Evolutionary conservation across 129 eudicot genomes (phyloP), one percentile per base, ranked within the genome.

Genomic region (Pittosporum tobira): DNA sequence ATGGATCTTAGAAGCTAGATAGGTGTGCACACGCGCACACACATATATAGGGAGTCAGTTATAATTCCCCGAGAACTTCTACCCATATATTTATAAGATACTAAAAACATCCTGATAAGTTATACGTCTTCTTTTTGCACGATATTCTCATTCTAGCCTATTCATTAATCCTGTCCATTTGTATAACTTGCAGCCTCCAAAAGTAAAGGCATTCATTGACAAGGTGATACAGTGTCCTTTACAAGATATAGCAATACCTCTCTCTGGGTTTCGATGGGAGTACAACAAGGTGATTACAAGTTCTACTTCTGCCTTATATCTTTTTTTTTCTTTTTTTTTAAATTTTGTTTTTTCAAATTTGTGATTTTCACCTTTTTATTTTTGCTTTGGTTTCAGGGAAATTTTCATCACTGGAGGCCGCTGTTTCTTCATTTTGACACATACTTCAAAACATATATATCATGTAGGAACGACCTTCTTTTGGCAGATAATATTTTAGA

Each of bases 331-430:
- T n/a, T n/a, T n/a, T n/a, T n/a, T n/a, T n/a, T n/a, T n/a, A n/a
- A n/a, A n/a, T n/a, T n/a, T n/a, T n/a, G n/a, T 4, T 11, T 69
- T 31, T 26, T 54, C 27, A 12, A 15, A 14, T 54, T 51, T n/a
- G n/a, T 38, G 58, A 18, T 49, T 51, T 48, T n/a, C n/a, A n/a
- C 76, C n/a, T n/a, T n/a, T n/a, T 63, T 53, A 47, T 43, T 49
- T 51, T 30, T 36, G 30, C 40, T 56, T 59, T 53, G 38, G 21
- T 78, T 76, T 69, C 80, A 93, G 99, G 99, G 99, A 36, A 84
- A 93, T 73, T 87, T 93, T 77, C 91, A 93, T 78, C 96, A 93
- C 38, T 93, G 99, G 99, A 87, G 96, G 66, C 96, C 94, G 12
- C 68, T 93, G 73, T 87, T 93, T 79, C 80, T 83, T 62, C 99